Conservation (phyloP, 805 yeast species). For the Scheffersomyces amazonensis region DNA sequence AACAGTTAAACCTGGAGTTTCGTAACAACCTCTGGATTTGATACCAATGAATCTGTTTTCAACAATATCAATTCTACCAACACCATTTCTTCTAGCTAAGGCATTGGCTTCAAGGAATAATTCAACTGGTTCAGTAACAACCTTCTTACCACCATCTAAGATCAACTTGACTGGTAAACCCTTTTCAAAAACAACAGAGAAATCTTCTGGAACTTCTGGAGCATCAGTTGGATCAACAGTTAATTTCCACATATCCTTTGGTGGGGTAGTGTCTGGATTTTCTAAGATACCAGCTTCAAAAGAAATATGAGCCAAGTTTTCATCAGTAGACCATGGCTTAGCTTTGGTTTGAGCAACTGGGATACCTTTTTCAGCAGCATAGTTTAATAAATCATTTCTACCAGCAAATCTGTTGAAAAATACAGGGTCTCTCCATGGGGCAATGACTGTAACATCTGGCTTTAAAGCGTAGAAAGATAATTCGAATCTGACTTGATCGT, state of each 20-base stretch:
- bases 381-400: slow-evolving; percentile 91
- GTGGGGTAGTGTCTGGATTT: slow-evolving; percentile 98
- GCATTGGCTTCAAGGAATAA: slow-evolving; percentile 90
- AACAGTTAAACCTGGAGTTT: slow-evolving; percentile 96
- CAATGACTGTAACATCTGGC: slow-evolving; percentile 95
- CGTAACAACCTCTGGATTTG: slow-evolving; percentile 99
- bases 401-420: slow-evolving; percentile 97
- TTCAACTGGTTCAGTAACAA: slow-evolving; percentile 84
- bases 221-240: slow-evolving; percentile 96
- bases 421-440: slow-evolving; percentile 98
- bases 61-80: slow-evolving; percentile 98
- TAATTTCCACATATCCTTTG: slow-evolving; percentile 99
- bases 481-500: slow-evolving; percentile 98
- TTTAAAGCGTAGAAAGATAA: slow-evolving; percentile 94
- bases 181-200: slow-evolving; percentile 74
- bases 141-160: slow-evolving; percentile 57
- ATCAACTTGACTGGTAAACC: slow-evolving; percentile 86
- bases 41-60: slow-evolving; percentile 99
- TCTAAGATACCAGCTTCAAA: slow-evolving; percentile 99
- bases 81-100: slow-evolving; percentile 98
- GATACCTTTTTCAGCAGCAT: slow-evolving; percentile 87
- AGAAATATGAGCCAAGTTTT: slow-evolving; percentile 97
- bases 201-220: slow-evolving; percentile 88
- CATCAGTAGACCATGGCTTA: slow-evolving; percentile 99
- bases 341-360: slow-evolving; percentile 97